Conservation (phyloP, 768 basidiomycete species). For the Cubamyces sp. region DNA sequence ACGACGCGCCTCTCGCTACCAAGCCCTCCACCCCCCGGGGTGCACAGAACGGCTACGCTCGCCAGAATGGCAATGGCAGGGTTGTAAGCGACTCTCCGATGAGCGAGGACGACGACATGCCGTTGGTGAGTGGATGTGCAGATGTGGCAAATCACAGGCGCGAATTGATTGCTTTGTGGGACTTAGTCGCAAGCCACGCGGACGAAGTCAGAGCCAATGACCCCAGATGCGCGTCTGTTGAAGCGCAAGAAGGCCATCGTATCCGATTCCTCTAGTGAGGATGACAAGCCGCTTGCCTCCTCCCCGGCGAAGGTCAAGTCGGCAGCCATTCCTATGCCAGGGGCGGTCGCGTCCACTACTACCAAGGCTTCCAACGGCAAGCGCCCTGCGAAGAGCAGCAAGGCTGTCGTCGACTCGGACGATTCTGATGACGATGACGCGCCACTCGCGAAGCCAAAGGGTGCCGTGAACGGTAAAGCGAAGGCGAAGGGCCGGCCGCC, state of each 20-base stretch:
- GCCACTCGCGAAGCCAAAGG: constrained; percentile 49
- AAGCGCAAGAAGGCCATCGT: constrained; percentile 67
- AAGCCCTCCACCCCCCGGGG: constrained; percentile 40
- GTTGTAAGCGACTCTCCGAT: constrained; percentile 50
- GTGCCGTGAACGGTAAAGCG: constrained; percentile 47
- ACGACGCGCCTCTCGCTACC: constrained; percentile 55
- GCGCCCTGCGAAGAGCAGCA: constrained; percentile 39
- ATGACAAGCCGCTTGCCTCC: constrained; percentile 73
- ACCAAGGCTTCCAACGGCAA: constrained; percentile 40
- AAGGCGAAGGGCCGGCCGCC: constrained; percentile 49
- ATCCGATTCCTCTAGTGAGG: constrained; percentile 66
- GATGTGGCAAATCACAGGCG: constrained; percentile 1
- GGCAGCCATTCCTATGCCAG: constrained; percentile 45
- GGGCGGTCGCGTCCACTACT: constrained; percentile 45
- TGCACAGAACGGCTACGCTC: constrained; percentile 44
- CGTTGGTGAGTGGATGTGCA: constrained; percentile 55
- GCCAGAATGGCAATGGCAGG: constrained; percentile 49
- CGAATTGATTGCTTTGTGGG: constrained; percentile 28
- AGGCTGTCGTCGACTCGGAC: constrained; percentile 39
- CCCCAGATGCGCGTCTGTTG: constrained; percentile 35
- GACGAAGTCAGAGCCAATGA: constrained; percentile 46
- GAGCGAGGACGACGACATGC: constrained; percentile 75
- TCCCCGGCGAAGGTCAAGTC: constrained; percentile 62
- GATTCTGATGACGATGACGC: constrained; percentile 48
- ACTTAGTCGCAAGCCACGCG: constrained; percentile 58